phyloP scores from a whole-genome alignment of 495 filamentous ascomycete species.

The Achaetomiella virescens region DNA sequence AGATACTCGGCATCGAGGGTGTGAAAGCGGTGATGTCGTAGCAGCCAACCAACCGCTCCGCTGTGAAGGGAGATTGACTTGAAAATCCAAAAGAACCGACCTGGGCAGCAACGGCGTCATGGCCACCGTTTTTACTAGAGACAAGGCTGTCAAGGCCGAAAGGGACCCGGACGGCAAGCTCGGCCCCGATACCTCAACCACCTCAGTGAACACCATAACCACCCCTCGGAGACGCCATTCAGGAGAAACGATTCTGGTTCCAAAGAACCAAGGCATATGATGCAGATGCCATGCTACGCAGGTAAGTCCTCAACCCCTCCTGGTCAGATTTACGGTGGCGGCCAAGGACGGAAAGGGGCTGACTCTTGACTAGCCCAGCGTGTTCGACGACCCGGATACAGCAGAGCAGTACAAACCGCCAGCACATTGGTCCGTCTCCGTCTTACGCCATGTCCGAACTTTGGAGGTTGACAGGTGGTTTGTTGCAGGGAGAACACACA shows the following conservation, averaged over 20 bases:
- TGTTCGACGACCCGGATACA: conserved; percentile 39
- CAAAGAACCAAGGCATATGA: conserved; percentile 40
- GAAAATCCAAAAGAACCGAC: no score
- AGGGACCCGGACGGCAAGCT: conserved; percentile 11
- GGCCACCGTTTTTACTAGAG: conserved; percentile 20
- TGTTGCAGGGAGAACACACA: conserved; percentile 41
- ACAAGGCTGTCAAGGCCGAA: not conserved
- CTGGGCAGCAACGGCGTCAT: not conserved
- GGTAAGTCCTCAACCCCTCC: conserved; percentile 11
- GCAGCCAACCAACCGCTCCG: no score
- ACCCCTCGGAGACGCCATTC: conserved; percentile 33
- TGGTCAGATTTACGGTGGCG: no score
- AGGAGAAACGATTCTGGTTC: conserved; percentile 41
- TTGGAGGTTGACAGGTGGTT: not conserved
- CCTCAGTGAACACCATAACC: conserved; percentile 22
- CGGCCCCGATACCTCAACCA: conserved; percentile 11
- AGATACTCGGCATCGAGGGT: no score
- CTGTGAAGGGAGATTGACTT: no score
- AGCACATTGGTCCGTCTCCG: conserved; percentile 30
- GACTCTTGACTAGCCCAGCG: conserved; percentile 30
- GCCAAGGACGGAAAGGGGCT: not conserved
- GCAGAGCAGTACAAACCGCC: conserved; percentile 34
- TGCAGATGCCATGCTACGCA: conserved; percentile 53
- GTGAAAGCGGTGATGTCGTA: no score
- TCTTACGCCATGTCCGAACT: not conserved